Percentiles rank a stretch among this genome's conserved stretches.
Conservation (phyloP, 768 basidiomycete genomes). For the Lyophyllum semitale region DNA sequence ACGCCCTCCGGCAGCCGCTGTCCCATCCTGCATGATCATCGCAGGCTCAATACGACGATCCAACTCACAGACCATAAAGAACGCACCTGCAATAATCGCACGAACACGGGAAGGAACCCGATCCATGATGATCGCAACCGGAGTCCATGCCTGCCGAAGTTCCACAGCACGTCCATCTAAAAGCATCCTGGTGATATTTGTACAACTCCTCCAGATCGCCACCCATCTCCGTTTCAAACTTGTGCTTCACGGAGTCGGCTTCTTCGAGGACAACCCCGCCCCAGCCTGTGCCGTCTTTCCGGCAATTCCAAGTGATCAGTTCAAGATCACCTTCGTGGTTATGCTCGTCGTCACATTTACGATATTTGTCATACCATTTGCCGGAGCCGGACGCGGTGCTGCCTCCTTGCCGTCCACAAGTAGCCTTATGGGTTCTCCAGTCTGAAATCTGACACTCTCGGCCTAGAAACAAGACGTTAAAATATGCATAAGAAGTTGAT, state of each 20-base stretch:
- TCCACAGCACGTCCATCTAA: constrained; percentile 42
- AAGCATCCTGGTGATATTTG: constrained; percentile 31
- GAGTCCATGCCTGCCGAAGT: constrained; percentile 31
- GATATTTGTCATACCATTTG: constrained; percentile 34
- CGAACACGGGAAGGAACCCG: constrained; percentile 34
- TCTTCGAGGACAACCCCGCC: constrained; percentile 27
- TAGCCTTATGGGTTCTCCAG: constrained; percentile 32
- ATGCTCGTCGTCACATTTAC: constrained; percentile 30
- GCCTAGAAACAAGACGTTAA: constrained; percentile 6
- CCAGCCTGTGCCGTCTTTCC: constrained; percentile 30
- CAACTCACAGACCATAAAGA: not conserved
- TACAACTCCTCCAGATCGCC: constrained; percentile 29
- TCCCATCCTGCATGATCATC: constrained; percentile 29
- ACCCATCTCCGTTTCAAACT: constrained; percentile 29
- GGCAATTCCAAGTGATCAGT: constrained; percentile 35
- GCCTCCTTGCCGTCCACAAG: constrained; percentile 17
- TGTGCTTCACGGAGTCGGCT: constrained; percentile 26
- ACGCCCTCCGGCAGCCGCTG: constrained; percentile 30
- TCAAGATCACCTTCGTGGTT: constrained; percentile 36
- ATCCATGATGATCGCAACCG: constrained; percentile 42
- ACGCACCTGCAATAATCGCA: constrained; percentile 40
- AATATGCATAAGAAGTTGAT: not conserved
- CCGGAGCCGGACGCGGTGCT: not conserved
- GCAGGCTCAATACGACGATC: not conserved
- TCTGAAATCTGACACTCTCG: constrained; percentile 28